Evolutionary conservation across 495 filamentous ascomycete genomes (phyloP).

Genomic region (Amorphotheca resinae): DNA sequence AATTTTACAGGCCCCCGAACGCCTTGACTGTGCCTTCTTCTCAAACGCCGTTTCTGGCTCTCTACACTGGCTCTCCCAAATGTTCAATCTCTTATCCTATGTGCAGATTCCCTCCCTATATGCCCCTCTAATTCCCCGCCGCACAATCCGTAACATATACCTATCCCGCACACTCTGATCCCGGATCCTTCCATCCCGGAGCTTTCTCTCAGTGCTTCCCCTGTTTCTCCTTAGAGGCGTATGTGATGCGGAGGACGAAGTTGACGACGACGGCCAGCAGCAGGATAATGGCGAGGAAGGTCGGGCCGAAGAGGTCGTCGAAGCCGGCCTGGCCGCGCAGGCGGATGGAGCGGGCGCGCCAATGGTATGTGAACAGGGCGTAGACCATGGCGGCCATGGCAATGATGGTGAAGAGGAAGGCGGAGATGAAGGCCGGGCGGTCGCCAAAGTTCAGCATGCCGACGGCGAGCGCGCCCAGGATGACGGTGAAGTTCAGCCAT

Average conservation of each 20-base stretch:
- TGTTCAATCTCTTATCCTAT: too few relatives aligned
- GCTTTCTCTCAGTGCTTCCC: slow-evolving; percentile 8
- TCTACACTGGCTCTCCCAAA: too few relatives aligned
- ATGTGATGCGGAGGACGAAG: slow-evolving; percentile 67
- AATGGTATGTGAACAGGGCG: slow-evolving; percentile 89
- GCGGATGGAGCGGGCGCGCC: slow-evolving; percentile 87
- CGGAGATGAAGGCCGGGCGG: slow-evolving; percentile 78
- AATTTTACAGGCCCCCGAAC: too few relatives aligned
- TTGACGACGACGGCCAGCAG: slow-evolving; percentile 83
- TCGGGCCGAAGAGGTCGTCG: slow-evolving; percentile 89
- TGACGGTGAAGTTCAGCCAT: slow-evolving; percentile 99
- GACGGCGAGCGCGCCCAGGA: slow-evolving; percentile 88
- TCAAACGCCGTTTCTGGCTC: too few relatives aligned
- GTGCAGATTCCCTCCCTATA: too few relatives aligned
- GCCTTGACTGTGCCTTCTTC: too few relatives aligned
- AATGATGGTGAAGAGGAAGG: slow-evolving; percentile 85
- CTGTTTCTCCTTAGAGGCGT: slow-evolving; percentile 8
- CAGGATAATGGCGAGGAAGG: slow-evolving; percentile 72
- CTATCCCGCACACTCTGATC: too few relatives aligned
- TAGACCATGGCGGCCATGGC: slow-evolving; percentile 95
- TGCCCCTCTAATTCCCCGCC: too few relatives aligned
- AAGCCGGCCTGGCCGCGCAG: slow-evolving; percentile 87
- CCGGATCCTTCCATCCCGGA: too few relatives aligned
- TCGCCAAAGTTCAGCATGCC: slow-evolving; percentile 98
- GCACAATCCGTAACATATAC: too few relatives aligned